Evolutionary conservation across 129 eudicot genomes (phyloP).

Genomic region (Lactuca sativa): DNA sequence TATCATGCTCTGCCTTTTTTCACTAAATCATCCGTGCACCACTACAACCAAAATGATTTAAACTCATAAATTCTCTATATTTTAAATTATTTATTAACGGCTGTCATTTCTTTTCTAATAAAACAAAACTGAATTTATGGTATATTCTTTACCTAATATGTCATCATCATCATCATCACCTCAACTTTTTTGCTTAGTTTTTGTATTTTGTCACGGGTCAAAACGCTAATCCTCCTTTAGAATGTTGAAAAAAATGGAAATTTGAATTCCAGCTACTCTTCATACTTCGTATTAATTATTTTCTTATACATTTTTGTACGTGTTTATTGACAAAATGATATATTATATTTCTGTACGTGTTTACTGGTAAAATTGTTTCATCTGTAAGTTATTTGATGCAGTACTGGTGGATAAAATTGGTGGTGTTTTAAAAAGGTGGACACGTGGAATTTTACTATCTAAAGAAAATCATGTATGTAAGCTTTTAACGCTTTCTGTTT

Average conservation of each 20-base stretch:
- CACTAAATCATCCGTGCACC: conserved; percentile 17
- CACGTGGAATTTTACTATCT: conserved; percentile 14
- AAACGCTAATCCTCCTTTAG: background rate
- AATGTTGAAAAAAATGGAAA: conserved; percentile 1
- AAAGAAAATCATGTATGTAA: conserved; percentile 25
- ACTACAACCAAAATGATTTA: conserved; percentile 15
- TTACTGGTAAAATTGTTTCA: background rate
- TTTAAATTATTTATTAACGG: background rate
- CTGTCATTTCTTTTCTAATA: conserved; percentile 4
- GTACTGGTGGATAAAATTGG: background rate
- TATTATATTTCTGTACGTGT: background rate
- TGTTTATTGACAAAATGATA: background rate
- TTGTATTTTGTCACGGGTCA: conserved; percentile 1
- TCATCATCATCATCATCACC: conserved; percentile 23
- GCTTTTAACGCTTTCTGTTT: conserved; percentile 13
- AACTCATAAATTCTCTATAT: conserved; percentile 16
- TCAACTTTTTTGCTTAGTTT: background rate
- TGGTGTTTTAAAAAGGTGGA: background rate
- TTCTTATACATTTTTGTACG: too few species aligned
- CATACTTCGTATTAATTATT: too few species aligned
- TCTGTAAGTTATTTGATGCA: conserved; percentile 13
- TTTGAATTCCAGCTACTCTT: background rate
- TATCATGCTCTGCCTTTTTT: conserved; percentile 29
- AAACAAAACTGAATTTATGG: conserved; percentile 17
- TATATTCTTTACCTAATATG: conserved; percentile 29